phyloP scores from a whole-genome alignment of 75 land plant genomes.

The Adiantum capillusveneris region DNA sequence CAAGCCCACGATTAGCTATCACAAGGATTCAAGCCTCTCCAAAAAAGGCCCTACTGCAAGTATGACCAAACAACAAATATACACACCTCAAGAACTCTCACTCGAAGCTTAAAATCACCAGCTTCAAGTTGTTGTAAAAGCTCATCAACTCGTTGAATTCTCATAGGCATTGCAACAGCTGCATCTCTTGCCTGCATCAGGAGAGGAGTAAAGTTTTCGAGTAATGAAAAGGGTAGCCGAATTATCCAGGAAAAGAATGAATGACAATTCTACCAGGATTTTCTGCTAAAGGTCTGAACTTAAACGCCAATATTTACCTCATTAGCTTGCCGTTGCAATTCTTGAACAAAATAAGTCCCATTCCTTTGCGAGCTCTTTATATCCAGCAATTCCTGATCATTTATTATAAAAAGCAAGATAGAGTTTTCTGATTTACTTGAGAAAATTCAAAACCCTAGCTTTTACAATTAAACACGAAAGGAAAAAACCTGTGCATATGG shows the following conservation, averaged over 20 bases:
- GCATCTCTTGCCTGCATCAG: conserved; percentile 65
- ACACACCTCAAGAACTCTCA: conserved; percentile 82
- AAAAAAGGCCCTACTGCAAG: too few species aligned
- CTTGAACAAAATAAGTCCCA: conserved; percentile 48
- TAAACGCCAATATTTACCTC: conserved; percentile 36
- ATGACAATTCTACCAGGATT: too few species aligned
- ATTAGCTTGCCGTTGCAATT: conserved; percentile 55
- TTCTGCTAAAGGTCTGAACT: too few species aligned
- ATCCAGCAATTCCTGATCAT: conserved; percentile 34
- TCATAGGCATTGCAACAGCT: conserved; percentile 85
- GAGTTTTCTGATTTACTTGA: too few species aligned
- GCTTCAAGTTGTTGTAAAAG: conserved; percentile 77
- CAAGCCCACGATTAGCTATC: too few species aligned
- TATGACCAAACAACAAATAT: too few species aligned
- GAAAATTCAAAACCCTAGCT: too few species aligned
- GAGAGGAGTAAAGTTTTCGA: too few species aligned
- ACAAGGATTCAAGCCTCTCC: neutral
- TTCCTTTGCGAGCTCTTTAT: conserved; percentile 24
- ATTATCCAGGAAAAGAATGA: too few species aligned
- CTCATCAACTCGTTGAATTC: conserved; percentile 79
- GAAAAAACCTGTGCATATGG: conserved; percentile 71
- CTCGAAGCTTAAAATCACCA: conserved; percentile 90
- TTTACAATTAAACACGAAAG: neutral
- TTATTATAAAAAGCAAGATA: too few species aligned
- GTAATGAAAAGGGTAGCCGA: too few species aligned